Percentiles rank a stretch among this genome's conserved stretches.
These are phyloP conservation scores for Thymus mandschuricus DNA, from an alignment of 257 asterid species.

Conservation along the genomic window DNA sequence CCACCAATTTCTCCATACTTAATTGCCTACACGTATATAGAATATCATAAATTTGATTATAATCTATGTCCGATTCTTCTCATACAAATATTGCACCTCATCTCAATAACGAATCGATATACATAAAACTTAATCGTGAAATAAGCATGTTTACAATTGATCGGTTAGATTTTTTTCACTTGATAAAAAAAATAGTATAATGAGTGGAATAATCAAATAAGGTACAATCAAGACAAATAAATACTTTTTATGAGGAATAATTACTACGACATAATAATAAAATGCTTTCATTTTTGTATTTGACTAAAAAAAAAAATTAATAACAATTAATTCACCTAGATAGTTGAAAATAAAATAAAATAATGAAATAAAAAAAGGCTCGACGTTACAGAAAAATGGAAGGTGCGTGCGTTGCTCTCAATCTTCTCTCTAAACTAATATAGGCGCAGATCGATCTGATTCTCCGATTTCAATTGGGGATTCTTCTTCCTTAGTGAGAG, in stretches of 20 bases:
- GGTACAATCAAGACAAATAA: neutral
- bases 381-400: neutral
- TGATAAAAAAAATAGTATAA: too few relatives aligned
- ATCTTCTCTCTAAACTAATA: neutral
- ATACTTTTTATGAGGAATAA: neutral
- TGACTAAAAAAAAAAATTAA: neutral
- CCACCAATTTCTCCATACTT: too few relatives aligned
- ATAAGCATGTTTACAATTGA: too few relatives aligned
- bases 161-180: too few relatives aligned
- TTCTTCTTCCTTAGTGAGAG: neutral
- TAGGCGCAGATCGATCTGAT: constrained; percentile 21
- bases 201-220: too few relatives aligned
- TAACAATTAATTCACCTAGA: neutral
- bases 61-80: too few relatives aligned
- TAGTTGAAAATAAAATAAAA: neutral
- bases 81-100: too few relatives aligned
- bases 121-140: too few relatives aligned
- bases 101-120: too few relatives aligned
- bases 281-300: neutral
- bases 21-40: too few relatives aligned
- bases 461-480: constrained; percentile 5
- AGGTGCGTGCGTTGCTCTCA: constrained; percentile 27
- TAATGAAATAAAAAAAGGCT: too few relatives aligned
- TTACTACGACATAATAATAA: neutral
- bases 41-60: too few relatives aligned